These are phyloP conservation scores for Cercophora sp. DNA, from an alignment of 495 filamentous ascomycete genomes.

Conservation along the genomic window DNA sequence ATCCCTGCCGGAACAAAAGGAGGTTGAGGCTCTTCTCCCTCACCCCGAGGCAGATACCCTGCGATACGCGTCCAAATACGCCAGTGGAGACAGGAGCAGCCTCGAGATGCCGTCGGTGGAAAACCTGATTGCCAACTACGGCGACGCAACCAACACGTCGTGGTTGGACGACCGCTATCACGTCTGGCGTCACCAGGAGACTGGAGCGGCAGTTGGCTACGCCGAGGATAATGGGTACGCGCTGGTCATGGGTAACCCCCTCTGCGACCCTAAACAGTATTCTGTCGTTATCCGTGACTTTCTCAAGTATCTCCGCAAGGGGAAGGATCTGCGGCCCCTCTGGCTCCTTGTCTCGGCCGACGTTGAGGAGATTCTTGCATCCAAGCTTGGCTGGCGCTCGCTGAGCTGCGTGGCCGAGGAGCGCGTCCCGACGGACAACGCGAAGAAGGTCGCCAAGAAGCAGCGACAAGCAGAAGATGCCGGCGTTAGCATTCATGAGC, in stretches of 20 bases:
- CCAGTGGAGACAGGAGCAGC: constrained; percentile 32
- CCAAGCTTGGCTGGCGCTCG: constrained; percentile 75
- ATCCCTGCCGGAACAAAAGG: constrained; percentile 59
- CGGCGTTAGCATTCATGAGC: constrained; percentile 67
- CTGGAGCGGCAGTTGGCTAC: constrained; percentile 76
- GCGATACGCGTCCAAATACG: constrained; percentile 45
- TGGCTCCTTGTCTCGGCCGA: constrained; percentile 71
- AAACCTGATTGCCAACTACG: constrained; percentile 83
- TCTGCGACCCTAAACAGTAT: constrained; percentile 72
- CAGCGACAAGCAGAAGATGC: constrained; percentile 71
- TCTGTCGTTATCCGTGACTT: constrained; percentile 64
- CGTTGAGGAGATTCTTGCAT: constrained; percentile 69
- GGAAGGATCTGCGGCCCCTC: constrained; percentile 68
- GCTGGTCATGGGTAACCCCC: constrained; percentile 75
- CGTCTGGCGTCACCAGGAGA: constrained; percentile 72
- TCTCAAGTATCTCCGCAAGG: constrained; percentile 65
- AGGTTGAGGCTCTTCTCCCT: constrained; percentile 49
- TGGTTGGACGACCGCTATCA: constrained; percentile 81
- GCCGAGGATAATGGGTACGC: constrained; percentile 67
- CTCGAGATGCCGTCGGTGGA: constrained; percentile 66
- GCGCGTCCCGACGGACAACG: constrained; percentile 66
- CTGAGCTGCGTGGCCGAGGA: constrained; percentile 82
- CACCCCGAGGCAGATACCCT: constrained; percentile 78
- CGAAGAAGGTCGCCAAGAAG: constrained; percentile 58
- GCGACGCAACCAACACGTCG: constrained; percentile 81